Evolutionary conservation across 2,329 filamentous ascomycete genomes (phyloP).

Genomic region (Cladosporium oxysporum): DNA sequence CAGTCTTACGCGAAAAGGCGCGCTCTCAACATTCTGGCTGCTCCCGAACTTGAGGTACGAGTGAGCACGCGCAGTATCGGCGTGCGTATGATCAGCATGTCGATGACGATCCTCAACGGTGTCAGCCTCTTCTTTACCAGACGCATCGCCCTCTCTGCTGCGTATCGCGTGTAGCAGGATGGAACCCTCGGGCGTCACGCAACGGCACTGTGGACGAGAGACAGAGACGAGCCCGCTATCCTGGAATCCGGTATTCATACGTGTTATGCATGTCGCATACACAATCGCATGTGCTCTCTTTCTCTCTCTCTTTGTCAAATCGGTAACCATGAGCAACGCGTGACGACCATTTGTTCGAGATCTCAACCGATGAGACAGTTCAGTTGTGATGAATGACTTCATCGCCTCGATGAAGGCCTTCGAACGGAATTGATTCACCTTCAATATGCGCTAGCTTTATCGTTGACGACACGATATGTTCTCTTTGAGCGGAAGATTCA

Average conservation of each 20-base stretch:
- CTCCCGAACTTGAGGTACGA: not conserved
- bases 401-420: not conserved
- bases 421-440: not conserved
- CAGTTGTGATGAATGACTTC: not conserved
- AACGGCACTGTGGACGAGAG: not conserved
- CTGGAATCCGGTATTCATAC: not conserved
- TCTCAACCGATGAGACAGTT: not conserved
- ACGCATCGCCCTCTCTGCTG: not conserved
- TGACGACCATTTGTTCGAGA: slow-evolving; percentile 3
- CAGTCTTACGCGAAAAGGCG: not conserved
- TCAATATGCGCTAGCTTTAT: not conserved
- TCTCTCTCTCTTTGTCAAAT: not conserved
- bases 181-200: slow-evolving; percentile 8
- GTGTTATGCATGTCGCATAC: not conserved
- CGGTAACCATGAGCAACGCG: not conserved
- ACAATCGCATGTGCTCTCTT: not conserved
- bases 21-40: not conserved
- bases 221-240: not conserved
- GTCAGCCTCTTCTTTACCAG: slow-evolving; percentile 6
- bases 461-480: not conserved
- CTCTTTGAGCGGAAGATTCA: not conserved
- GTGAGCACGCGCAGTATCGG: slow-evolving; percentile 18
- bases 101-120: slow-evolving; percentile 13
- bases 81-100: slow-evolving; percentile 9
- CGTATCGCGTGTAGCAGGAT: not conserved